phyloP scores from a whole-genome alignment of 2,329 filamentous ascomycete species.

The Cladosporium sp. region DNA sequence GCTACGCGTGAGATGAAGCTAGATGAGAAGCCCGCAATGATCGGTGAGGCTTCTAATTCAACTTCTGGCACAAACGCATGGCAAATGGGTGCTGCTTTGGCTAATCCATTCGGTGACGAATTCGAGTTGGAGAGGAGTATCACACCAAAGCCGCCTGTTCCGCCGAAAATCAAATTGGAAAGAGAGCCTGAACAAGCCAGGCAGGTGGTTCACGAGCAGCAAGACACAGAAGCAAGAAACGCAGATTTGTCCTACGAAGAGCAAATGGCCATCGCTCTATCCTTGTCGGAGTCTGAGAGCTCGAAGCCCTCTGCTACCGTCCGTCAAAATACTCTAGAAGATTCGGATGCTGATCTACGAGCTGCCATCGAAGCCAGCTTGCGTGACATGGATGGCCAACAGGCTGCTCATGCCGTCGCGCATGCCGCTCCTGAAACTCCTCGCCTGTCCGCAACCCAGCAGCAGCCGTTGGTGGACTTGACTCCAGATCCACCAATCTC shows the following conservation, averaged over 20 bases:
- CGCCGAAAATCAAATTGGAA: conserved; percentile 39
- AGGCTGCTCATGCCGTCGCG: conserved; percentile 21
- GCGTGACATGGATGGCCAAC: conserved; percentile 24
- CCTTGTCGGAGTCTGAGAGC: conserved; percentile 31
- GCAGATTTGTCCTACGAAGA: conserved; percentile 31
- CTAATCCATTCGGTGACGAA: conserved; percentile 45
- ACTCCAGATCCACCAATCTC: conserved; percentile 20
- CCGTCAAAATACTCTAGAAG: conserved; percentile 19
- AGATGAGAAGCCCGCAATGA: conserved; percentile 16
- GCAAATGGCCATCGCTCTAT: conserved; percentile 34
- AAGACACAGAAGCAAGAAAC: conserved; percentile 16
- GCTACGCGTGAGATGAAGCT: conserved; percentile 20
- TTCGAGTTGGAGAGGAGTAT: conserved; percentile 35
- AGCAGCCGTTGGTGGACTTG: conserved; percentile 25
- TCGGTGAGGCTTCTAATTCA: conserved; percentile 17
- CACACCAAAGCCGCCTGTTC: conserved; percentile 39
- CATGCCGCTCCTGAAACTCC: conserved; percentile 18
- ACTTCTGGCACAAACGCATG: conserved; percentile 28
- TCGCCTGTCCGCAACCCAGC: neutral
- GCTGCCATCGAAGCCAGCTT: conserved; percentile 34
- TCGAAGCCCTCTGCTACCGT: conserved; percentile 21
- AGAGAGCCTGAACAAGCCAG: conserved; percentile 14
- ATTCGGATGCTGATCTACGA: conserved; percentile 25
- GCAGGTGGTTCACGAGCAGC: conserved; percentile 3
- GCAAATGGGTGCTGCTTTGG: conserved; percentile 35